Percentiles rank a stretch among this genome's conserved stretches.
These are phyloP conservation scores for Cystobasidium onofrii DNA, from an alignment of 768 basidiomycete genomes.

Conservation along the genomic window DNA sequence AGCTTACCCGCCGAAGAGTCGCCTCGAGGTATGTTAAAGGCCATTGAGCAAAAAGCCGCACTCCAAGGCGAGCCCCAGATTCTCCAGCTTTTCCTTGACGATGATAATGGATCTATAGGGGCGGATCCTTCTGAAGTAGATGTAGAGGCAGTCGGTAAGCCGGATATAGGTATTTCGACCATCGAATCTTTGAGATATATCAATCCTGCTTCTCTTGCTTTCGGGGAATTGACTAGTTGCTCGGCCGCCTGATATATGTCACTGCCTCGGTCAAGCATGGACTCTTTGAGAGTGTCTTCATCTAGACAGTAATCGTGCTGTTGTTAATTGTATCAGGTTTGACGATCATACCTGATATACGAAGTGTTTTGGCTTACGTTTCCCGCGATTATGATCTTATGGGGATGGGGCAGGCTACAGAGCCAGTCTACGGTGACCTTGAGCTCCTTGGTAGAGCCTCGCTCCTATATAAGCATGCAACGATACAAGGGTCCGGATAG, in stretches of 20 bases:
- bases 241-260: not conserved
- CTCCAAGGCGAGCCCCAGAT: conserved; percentile 50
- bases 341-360: not conserved
- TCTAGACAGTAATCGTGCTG: conserved; percentile 46
- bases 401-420: conserved; percentile 43
- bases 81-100: conserved; percentile 43
- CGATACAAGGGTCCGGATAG: too few relatives aligned
- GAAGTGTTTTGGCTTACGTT: conserved; percentile 39
- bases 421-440: conserved; percentile 19
- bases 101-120: not conserved
- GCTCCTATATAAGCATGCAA: not conserved
- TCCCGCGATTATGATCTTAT: conserved; percentile 51
- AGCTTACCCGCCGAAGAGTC: conserved; percentile 17
- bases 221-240: conserved; percentile 27
- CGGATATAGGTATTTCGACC: conserved; percentile 35
- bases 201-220: conserved; percentile 38
- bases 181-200: conserved; percentile 48
- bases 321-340: not conserved
- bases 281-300: conserved; percentile 3
- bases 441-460: not conserved
- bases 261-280: not conserved
- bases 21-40: conserved; percentile 48
- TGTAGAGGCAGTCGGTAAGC: too few relatives aligned
- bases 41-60: conserved; percentile 46
- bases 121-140: too few relatives aligned